Percentiles rank a stretch among this genome's conserved stretches.
Conservation (phyloP, 2,329 filamentous ascomycete genomes). For the Ophiocordyceps polyrhachis-furcata region DNA sequence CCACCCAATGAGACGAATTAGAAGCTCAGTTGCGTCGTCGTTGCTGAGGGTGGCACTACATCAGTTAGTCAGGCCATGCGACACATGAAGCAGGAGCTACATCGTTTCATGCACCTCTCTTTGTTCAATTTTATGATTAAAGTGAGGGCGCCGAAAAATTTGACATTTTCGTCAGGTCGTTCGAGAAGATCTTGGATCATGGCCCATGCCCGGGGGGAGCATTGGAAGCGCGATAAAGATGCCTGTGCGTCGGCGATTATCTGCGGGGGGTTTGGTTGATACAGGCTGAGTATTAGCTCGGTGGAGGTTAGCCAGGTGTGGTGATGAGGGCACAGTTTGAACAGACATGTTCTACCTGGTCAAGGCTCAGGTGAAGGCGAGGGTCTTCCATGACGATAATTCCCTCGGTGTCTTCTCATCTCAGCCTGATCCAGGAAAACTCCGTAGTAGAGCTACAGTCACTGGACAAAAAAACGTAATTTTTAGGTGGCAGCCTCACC, state of each 20-base stretch:
- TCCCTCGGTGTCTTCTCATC: no score
- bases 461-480: no score
- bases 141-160: slow-evolving; percentile 84
- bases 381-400: no score
- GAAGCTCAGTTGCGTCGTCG: slow-evolving; percentile 37
- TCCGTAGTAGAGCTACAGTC: no score
- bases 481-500: no score
- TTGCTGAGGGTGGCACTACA: slow-evolving; percentile 28
- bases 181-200: slow-evolving; percentile 60
- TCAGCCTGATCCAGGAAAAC: no score
- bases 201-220: slow-evolving; percentile 66
- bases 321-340: background rate
- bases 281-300: slow-evolving; percentile 32
- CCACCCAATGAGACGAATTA: slow-evolving; percentile 44
- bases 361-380: slow-evolving; percentile 4
- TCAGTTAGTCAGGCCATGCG: background rate
- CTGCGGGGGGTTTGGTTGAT: slow-evolving; percentile 30
- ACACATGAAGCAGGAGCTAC: background rate
- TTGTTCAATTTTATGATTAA: slow-evolving; percentile 88
- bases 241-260: slow-evolving; percentile 41
- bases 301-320: background rate
- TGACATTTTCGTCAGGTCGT: slow-evolving; percentile 52
- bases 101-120: slow-evolving; percentile 39
- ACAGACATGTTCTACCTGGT: slow-evolving; percentile 10
- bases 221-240: slow-evolving; percentile 60